phyloP scores from a whole-genome alignment of 2,329 filamentous ascomycete species.

The Mycosphaerella sp. region DNA sequence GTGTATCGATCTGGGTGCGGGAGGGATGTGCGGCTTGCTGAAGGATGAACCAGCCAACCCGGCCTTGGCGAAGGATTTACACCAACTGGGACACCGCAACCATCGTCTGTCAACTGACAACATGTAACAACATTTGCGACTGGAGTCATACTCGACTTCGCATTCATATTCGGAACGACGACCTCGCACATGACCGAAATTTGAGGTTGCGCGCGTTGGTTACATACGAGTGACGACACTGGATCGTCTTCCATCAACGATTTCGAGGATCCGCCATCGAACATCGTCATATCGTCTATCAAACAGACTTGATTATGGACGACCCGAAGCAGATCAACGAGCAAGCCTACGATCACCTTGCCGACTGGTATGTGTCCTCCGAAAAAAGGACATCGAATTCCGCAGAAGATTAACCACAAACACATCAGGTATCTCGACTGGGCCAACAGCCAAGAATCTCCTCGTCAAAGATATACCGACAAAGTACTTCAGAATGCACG shows the following conservation, averaged over 20 bases:
- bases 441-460: constrained; percentile 27
- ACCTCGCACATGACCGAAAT: too few relatives aligned
- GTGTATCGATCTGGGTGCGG: too few relatives aligned
- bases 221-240: neutral
- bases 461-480: constrained; percentile 32
- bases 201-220: neutral
- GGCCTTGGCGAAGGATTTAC: too few relatives aligned
- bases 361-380: constrained; percentile 22
- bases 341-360: constrained; percentile 36
- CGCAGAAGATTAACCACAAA: neutral
- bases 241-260: neutral
- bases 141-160: too few relatives aligned
- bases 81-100: too few relatives aligned
- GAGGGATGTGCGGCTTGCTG: too few relatives aligned
- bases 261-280: neutral
- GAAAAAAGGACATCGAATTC: neutral
- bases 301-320: neutral
- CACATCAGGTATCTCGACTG: constrained; percentile 30
- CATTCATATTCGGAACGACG: too few relatives aligned
- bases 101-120: too few relatives aligned
- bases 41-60: too few relatives aligned
- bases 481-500: constrained; percentile 26
- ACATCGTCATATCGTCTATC: neutral
- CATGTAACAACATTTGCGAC: too few relatives aligned
- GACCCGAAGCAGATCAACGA: constrained; percentile 16